These are phyloP conservation scores for Botryobasidium botryosum DNA, from an alignment of 768 basidiomycete species.

Conservation along the genomic window DNA sequence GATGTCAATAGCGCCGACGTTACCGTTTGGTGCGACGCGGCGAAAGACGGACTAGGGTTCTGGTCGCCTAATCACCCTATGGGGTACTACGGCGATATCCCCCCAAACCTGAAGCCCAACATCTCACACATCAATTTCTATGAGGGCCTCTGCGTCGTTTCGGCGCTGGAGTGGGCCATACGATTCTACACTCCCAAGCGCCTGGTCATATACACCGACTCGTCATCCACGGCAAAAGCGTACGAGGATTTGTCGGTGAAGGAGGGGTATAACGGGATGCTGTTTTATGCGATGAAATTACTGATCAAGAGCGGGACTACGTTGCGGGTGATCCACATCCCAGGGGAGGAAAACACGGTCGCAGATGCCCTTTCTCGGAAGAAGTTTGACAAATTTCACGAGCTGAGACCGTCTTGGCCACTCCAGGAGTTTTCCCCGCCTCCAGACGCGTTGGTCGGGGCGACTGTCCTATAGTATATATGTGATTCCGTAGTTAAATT, in stretches of 20 bases:
- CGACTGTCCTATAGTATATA: no score
- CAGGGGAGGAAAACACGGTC: slow-evolving; percentile 13
- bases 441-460: no score
- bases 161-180: not conserved
- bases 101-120: no score
- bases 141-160: not conserved
- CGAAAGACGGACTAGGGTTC: slow-evolving; percentile 4
- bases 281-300: slow-evolving; percentile 14
- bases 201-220: slow-evolving; percentile 19
- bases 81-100: no score
- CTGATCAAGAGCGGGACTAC: slow-evolving; percentile 10
- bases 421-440: no score
- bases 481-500: no score
- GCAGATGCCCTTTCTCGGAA: slow-evolving; percentile 15
- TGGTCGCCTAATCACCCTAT: slow-evolving; percentile 1
- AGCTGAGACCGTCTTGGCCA: no score
- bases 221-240: slow-evolving; percentile 20
- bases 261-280: slow-evolving; percentile 17
- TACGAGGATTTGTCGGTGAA: slow-evolving; percentile 18
- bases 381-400: no score
- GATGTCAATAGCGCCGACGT: slow-evolving; percentile 2
- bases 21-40: slow-evolving; percentile 5
- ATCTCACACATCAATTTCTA: slow-evolving; percentile 1
- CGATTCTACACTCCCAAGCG: not conserved
- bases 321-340: slow-evolving; percentile 16